Evolutionary conservation across 192 early-diverging fungal species (phyloP).

Genomic region (Coemansia sp.): DNA sequence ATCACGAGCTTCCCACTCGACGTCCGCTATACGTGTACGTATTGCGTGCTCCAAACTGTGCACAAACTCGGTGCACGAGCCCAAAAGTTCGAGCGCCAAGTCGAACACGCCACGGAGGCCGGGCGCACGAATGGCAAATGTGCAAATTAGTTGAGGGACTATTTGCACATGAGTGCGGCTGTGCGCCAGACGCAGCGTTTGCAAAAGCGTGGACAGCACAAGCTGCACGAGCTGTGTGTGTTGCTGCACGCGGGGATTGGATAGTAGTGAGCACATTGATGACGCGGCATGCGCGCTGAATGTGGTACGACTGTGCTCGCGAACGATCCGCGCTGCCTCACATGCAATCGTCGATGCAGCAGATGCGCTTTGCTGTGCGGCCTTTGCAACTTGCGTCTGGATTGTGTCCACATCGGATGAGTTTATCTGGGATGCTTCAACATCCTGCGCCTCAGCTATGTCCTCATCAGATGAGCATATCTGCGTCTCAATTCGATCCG

Average conservation of each 20-base stretch:
- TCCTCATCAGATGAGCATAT: not conserved
- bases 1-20: slow-evolving; percentile 50
- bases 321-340: slow-evolving; percentile 35
- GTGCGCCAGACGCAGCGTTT: slow-evolving; percentile 14
- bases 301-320: slow-evolving; percentile 22
- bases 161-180: slow-evolving; percentile 8
- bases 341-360: slow-evolving; percentile 9
- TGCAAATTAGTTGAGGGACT: slow-evolving; percentile 14
- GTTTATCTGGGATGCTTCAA: not conserved
- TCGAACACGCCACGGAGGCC: slow-evolving; percentile 30
- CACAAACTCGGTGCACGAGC: not conserved
- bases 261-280: slow-evolving; percentile 16
- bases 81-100: slow-evolving; percentile 19
- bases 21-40: slow-evolving; percentile 26
- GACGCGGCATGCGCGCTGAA: slow-evolving; percentile 7
- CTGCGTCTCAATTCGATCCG: not conserved
- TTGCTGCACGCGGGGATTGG: slow-evolving; percentile 9
- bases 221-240: slow-evolving; percentile 29
- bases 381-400: not conserved
- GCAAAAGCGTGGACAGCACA: slow-evolving; percentile 17
- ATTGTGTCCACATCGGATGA: not conserved
- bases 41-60: slow-evolving; percentile 4
- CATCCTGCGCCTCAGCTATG: not conserved
- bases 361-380: not conserved
- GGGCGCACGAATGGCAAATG: slow-evolving; percentile 34